These are phyloP conservation scores for Carex littledalei DNA, from an alignment of 176 grass and related monocot genomes.

Conservation along the genomic window DNA sequence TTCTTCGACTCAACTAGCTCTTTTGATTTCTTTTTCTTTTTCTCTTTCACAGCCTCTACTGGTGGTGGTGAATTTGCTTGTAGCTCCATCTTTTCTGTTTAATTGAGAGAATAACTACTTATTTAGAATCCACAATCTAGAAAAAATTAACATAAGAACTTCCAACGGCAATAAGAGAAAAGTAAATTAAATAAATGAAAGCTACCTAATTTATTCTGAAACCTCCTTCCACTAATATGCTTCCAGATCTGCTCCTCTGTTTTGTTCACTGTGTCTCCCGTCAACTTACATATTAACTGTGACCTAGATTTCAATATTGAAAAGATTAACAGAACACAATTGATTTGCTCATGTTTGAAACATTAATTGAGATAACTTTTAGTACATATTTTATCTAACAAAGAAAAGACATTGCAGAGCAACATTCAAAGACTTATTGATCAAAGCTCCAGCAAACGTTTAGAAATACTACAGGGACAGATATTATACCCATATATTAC, in stretches of 20 bases:
- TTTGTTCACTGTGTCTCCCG: constrained; percentile 68
- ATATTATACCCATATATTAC: neutral
- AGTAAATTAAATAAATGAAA: neutral
- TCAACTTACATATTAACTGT: constrained; percentile 77
- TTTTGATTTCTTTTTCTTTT: constrained; percentile 24
- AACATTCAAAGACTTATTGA: neutral
- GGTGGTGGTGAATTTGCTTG: constrained; percentile 36
- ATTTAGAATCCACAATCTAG: constrained; percentile 15
- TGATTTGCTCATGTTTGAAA: neutral
- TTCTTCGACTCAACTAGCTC: constrained; percentile 24
- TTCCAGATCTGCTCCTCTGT: constrained; percentile 95
- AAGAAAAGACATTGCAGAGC: neutral
- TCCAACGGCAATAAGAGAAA: neutral
- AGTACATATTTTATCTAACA: neutral
- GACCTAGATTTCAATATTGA: constrained; percentile 31
- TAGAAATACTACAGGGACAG: neutral
- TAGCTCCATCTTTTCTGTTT: constrained; percentile 58
- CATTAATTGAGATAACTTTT: neutral
- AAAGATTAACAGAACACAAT: constrained; percentile 7
- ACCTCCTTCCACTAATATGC: constrained; percentile 85
- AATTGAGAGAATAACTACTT: neutral
- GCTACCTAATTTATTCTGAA: constrained; percentile 83
- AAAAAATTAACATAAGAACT: neutral
- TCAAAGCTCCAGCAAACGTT: neutral
- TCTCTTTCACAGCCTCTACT: constrained; percentile 29